These are phyloP conservation scores for Starmerella floricola DNA, from an alignment of 805 yeast species.

Conservation along the genomic window DNA sequence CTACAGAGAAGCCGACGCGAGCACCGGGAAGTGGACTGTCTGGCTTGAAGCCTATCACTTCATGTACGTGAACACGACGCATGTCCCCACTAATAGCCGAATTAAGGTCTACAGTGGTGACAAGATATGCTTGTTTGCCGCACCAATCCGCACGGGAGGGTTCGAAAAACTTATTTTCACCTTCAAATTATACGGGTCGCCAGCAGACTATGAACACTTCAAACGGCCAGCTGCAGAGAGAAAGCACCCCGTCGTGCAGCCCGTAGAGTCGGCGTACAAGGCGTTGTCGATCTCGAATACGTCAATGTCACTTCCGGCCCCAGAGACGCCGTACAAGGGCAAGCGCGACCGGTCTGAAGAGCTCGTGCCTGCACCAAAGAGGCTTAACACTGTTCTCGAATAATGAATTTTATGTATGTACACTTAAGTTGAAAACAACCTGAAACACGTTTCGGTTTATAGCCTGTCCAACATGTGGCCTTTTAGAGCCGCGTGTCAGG, in stretches of 20 bases:
- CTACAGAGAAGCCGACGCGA: conserved; percentile 23
- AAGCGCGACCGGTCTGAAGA: conserved; percentile 17
- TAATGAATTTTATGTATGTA: not conserved
- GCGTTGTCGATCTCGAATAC: not conserved
- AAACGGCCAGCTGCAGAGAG: conserved; percentile 11
- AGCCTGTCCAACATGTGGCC: not conserved
- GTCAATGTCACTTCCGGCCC: conserved; percentile 11
- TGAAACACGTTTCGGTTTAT: not conserved
- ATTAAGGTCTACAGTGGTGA: conserved; percentile 52
- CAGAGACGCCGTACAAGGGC: conserved; percentile 8
- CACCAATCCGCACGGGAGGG: conserved; percentile 39
- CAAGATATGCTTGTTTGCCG: conserved; percentile 51
- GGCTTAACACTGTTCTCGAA: conserved; percentile 14
- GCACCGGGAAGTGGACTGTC: conserved; percentile 43
- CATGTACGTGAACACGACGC: conserved; percentile 45
- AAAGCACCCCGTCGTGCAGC: conserved; percentile 4
- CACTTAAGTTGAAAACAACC: no score
- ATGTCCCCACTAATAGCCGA: conserved; percentile 52
- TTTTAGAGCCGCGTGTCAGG: conserved; percentile 10
- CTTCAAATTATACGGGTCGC: conserved; percentile 3
- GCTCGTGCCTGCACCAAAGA: conserved; percentile 14
- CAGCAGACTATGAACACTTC: not conserved
- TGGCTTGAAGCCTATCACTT: conserved; percentile 80
- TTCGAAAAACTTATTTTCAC: conserved; percentile 14
- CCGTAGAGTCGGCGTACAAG: not conserved